Conservation (phyloP, 495 filamentous ascomycete species). For the Penicillium argentinense region DNA sequence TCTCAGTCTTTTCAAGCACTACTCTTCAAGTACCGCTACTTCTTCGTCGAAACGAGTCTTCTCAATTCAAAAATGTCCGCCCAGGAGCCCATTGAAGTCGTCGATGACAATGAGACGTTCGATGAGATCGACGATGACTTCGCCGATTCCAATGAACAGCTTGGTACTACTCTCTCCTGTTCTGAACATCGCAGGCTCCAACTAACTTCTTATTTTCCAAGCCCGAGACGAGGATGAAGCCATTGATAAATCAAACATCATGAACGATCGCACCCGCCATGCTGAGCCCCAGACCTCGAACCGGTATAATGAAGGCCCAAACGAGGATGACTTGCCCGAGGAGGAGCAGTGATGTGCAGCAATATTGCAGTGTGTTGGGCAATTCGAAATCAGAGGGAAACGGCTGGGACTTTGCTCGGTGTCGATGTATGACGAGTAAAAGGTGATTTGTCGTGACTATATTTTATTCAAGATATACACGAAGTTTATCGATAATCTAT, state of each 20-base stretch:
- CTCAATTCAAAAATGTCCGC: background rate
- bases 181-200: background rate
- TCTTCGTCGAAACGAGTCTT: too few species aligned
- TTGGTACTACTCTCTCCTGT: background rate
- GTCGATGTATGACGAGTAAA: too few species aligned
- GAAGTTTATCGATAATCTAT: too few species aligned
- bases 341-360: background rate
- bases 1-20: too few species aligned
- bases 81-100: background rate
- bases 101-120: background rate
- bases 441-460: too few species aligned
- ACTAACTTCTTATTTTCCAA: background rate
- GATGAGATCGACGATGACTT: constrained; percentile 1
- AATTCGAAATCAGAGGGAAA: too few species aligned
- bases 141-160: background rate
- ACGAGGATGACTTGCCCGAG: constrained; percentile 6
- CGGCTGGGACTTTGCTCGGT: too few species aligned
- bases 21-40: too few species aligned
- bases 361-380: too few species aligned
- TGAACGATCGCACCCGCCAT: constrained; percentile 6
- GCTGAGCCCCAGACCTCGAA: constrained; percentile 6
- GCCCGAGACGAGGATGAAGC: constrained; percentile 12
- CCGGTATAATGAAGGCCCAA: constrained; percentile 3
- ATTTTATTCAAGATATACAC: too few species aligned
- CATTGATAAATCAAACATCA: constrained; percentile 6